Evolutionary conservation across 1,139 yeast species (phyloP).

Genomic region (Magnusiomyces fungicola): DNA sequence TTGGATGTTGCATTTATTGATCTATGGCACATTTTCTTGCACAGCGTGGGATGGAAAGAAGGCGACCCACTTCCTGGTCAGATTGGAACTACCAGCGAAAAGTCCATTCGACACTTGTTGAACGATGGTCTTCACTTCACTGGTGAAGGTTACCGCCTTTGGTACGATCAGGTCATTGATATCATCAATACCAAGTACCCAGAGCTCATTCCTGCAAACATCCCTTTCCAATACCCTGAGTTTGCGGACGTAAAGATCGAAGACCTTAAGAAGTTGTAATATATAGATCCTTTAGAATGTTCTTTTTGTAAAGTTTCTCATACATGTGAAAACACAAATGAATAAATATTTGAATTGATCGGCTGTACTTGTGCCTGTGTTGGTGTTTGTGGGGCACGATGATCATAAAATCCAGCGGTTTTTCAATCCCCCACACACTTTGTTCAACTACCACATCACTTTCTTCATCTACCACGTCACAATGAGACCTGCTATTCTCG

Average conservation of each 20-base stretch:
- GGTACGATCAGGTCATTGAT: constrained; percentile 35
- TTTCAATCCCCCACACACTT: too few species aligned
- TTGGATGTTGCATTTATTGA: constrained; percentile 47
- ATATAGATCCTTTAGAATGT: neutral
- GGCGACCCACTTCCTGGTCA: constrained; percentile 21
- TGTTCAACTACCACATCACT: too few species aligned
- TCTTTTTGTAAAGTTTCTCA: too few species aligned
- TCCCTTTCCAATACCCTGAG: constrained; percentile 37
- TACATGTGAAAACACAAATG: too few species aligned
- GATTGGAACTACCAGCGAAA: constrained; percentile 18
- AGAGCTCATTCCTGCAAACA: constrained; percentile 33
- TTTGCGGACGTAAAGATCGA: neutral
- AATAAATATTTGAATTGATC: too few species aligned
- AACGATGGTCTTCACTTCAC: constrained; percentile 66
- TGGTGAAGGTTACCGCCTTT: constrained; percentile 47
- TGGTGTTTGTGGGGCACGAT: too few species aligned
- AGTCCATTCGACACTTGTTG: constrained; percentile 28
- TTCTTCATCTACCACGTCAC: too few species aligned
- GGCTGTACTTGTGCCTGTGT: too few species aligned
- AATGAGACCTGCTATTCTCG: too few species aligned
- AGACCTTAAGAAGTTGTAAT: neutral
- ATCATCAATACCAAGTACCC: constrained; percentile 39
- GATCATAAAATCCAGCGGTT: too few species aligned
- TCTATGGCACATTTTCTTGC: constrained; percentile 42
- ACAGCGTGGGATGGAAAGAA: constrained; percentile 23